Percentiles rank a stretch among this genome's conserved stretches.
Conservation (phyloP, 2,329 filamentous ascomycete genomes). For the Escovopsis sp. region DNA sequence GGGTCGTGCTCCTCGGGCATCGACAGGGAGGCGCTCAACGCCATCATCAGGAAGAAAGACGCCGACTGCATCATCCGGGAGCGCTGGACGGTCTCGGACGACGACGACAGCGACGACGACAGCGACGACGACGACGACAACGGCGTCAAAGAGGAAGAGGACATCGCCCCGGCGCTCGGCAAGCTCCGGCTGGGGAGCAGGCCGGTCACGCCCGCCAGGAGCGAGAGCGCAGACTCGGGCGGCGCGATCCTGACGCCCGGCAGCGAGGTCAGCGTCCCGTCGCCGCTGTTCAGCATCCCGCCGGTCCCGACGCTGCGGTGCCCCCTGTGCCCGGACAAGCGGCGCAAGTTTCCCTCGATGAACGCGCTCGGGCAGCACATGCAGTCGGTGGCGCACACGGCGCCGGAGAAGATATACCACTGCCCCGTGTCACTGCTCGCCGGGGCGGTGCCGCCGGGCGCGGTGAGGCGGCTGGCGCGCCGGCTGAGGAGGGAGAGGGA, state of each 20-base stretch:
- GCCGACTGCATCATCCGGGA: conserved; percentile 2
- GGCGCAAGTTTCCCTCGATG: background rate
- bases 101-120: no score
- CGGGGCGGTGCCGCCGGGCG: no score
- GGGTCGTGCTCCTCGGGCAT: conserved; percentile 7
- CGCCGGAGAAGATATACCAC: background rate
- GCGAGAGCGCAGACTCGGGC: background rate
- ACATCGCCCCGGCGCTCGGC: no score
- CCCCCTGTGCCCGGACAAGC: background rate
- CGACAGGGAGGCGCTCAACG: conserved; percentile 2
- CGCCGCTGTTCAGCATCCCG: background rate
- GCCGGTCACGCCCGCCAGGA: no score
- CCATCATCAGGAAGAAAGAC: conserved; percentile 4
- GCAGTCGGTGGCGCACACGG: background rate
- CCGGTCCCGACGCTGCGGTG: background rate
- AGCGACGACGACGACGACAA: no score
- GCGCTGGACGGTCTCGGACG: no score
- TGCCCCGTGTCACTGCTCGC: background rate
- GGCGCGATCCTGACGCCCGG: background rate
- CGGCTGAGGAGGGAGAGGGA: background rate
- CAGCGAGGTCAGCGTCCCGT: background rate
- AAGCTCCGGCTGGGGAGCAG: no score
- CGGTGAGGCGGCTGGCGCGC: background rate
- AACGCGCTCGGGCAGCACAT: background rate
- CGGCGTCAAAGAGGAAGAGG: no score